Base-by-base conservation (phyloP, 257 asterid genomes). In the Henckelia pumila region DNA sequence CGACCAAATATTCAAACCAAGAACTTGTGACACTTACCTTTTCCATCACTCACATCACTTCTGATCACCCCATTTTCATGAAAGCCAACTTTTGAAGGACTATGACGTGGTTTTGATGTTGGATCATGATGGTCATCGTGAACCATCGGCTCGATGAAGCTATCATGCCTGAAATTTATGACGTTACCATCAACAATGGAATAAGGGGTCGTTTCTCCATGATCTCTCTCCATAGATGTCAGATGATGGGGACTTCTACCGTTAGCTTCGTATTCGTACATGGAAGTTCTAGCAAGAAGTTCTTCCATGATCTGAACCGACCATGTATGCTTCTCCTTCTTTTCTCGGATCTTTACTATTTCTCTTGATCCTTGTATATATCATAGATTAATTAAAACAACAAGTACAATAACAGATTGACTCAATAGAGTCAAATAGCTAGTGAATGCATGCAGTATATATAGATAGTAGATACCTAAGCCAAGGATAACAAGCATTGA, bases 301-400 rank as follows among this genome's bases (percentile, higher is more conserved):
- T 68, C 28, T n/a, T 70, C 59, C 83, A 75, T 63, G 9, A 79
- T 63, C 21, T 64, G 78, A 19, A 47, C 25, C 11, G 78, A 72
- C 83, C 83, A 79, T 0, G 52, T 32, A 14, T 79, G 80, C 71
- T 76, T 79, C 26, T 25, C 21, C 26, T 79, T 79, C 22, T 72
- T 61, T 29, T 56, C 59, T 26, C 47, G 59, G 7, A 79, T 32
- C 52, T 66, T 79, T 9, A 35, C 58, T n/a, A 75, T 72, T 23
- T 37, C 49, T 20, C 9, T 23, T 0, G 71, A 75, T 17, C 80
- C 83, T 72, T 62, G 30, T 35, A n/a, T n/a, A n/a, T n/a, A 35
- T 49, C 7, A 33, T 22, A 24, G 30, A 16, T 6, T 28, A 60
- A 57, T n/a, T n/a, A n/a, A 3, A n/a, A 58, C 47, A 68, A 9